These are phyloP conservation scores for Dendrocalamus sinicus DNA, from an alignment of 176 grass and related monocot species.

Conservation along the genomic window DNA sequence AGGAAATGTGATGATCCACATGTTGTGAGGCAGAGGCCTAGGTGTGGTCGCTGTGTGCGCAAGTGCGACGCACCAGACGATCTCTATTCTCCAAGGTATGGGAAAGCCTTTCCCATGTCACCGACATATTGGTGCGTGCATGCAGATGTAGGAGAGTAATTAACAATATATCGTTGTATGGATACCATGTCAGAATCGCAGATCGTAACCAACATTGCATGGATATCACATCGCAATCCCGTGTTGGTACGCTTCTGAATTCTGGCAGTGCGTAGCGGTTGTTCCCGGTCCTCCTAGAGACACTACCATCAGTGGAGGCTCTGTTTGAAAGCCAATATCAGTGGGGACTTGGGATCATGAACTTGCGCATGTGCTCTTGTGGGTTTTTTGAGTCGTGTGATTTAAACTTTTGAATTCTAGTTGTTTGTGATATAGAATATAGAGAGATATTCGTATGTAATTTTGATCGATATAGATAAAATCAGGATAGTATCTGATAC, in stretches of 20 bases:
- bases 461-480: too few relatives aligned
- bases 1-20: conserved; percentile 38
- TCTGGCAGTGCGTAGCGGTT: neutral
- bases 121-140: conserved; percentile 11
- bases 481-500: too few relatives aligned
- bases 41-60: conserved; percentile 17
- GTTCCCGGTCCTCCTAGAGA: neutral
- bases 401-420: too few relatives aligned
- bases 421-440: too few relatives aligned
- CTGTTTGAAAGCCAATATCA: too few relatives aligned
- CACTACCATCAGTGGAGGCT: too few relatives aligned
- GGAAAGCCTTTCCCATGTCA: conserved; percentile 1
- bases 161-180: neutral
- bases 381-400: too few relatives aligned
- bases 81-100: neutral
- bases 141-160: neutral
- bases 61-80: neutral
- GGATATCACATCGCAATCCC: neutral
- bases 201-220: neutral
- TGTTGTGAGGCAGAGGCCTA: conserved; percentile 37
- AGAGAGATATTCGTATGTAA: too few relatives aligned
- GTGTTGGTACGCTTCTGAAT: neutral
- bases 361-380: neutral
- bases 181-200: neutral
- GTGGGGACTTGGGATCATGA: conserved; percentile 13